phyloP scores from a whole-genome alignment of 805 yeast species.

The Candida ulmi region DNA sequence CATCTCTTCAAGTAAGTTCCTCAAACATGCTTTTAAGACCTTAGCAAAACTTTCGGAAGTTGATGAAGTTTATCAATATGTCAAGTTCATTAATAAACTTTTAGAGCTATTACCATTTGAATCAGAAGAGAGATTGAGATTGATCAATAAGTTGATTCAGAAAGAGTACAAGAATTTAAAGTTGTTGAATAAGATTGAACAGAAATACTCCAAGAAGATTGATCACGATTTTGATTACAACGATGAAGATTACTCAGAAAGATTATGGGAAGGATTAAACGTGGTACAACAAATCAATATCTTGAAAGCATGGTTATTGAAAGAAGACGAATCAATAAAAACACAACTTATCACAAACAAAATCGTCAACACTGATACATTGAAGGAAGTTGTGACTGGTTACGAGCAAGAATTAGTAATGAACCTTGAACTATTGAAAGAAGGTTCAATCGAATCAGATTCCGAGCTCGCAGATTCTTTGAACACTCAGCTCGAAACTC shows the following conservation, averaged over 20 bases:
- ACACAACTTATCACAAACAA: slow-evolving; percentile 3
- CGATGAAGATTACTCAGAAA: slow-evolving; percentile 13
- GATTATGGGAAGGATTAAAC: slow-evolving; percentile 15
- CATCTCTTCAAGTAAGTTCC: slow-evolving; percentile 8
- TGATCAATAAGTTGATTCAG: slow-evolving; percentile 13
- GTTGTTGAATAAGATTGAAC: slow-evolving; percentile 3
- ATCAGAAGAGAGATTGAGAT: slow-evolving; percentile 18
- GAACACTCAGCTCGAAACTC: too few species aligned
- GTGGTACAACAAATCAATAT: slow-evolving; percentile 12
- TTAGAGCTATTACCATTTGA: slow-evolving; percentile 16
- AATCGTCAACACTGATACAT: neutral
- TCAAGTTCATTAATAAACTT: slow-evolving; percentile 10
- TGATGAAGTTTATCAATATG: slow-evolving; percentile 1
- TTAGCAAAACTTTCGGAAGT: slow-evolving; percentile 4
- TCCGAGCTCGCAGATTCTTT: too few species aligned
- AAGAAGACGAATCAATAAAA: slow-evolving; percentile 14
- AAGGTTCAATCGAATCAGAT: neutral
- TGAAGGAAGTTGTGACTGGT: neutral
- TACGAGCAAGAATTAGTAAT: neutral
- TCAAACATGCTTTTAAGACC: slow-evolving; percentile 12
- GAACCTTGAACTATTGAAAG: neutral
- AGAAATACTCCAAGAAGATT: neutral
- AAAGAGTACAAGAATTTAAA: slow-evolving; percentile 13
- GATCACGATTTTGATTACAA: slow-evolving; percentile 3
- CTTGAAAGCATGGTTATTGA: slow-evolving; percentile 14